phyloP scores from a whole-genome alignment of 805 yeast species.

The Candida ascalaphidarum region DNA sequence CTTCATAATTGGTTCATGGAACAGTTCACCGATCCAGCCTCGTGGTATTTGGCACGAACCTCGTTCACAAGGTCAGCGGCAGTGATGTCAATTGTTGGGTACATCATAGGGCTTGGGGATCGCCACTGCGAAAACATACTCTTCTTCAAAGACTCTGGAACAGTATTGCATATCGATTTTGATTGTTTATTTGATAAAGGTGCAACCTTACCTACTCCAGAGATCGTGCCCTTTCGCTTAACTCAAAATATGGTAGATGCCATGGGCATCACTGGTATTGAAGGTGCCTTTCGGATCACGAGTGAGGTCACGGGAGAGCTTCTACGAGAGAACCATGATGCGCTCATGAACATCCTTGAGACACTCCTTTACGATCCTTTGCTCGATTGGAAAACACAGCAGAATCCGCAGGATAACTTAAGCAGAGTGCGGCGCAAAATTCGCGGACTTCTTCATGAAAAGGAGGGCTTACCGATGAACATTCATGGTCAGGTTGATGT shows the following conservation, averaged over 20 bases:
- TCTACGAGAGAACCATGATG: slow-evolving; percentile 70
- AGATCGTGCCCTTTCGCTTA: slow-evolving; percentile 86
- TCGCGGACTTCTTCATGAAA: slow-evolving; percentile 69
- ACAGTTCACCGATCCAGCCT: slow-evolving; percentile 79
- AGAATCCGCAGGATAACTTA: slow-evolving; percentile 60
- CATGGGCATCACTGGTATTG: slow-evolving; percentile 78
- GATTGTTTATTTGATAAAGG: slow-evolving; percentile 93
- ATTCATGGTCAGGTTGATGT: slow-evolving; percentile 90
- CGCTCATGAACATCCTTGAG: slow-evolving; percentile 83
- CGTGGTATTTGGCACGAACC: slow-evolving; percentile 79
- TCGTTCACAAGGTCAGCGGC: slow-evolving; percentile 74
- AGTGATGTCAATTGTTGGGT: slow-evolving; percentile 97
- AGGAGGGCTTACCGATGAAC: slow-evolving; percentile 80
- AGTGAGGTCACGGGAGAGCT: slow-evolving; percentile 76
- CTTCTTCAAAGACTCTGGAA: slow-evolving; percentile 65
- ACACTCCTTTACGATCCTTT: slow-evolving; percentile 90
- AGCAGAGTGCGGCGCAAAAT: slow-evolving; percentile 69
- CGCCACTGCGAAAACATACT: slow-evolving; percentile 91
- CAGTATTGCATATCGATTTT: slow-evolving; percentile 87
- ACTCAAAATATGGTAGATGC: slow-evolving; percentile 89
- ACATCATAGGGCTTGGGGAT: slow-evolving; percentile 90
- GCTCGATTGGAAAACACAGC: slow-evolving; percentile 58
- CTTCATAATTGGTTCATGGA: slow-evolving; percentile 83
- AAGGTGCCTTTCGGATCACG: slow-evolving; percentile 79
- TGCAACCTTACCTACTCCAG: slow-evolving; percentile 68